A percentile compares a stretch with the other conserved stretches of the same genome.
Conservation (phyloP, 495 filamentous ascomycete genomes). For the Penicillium malachiteum region DNA sequence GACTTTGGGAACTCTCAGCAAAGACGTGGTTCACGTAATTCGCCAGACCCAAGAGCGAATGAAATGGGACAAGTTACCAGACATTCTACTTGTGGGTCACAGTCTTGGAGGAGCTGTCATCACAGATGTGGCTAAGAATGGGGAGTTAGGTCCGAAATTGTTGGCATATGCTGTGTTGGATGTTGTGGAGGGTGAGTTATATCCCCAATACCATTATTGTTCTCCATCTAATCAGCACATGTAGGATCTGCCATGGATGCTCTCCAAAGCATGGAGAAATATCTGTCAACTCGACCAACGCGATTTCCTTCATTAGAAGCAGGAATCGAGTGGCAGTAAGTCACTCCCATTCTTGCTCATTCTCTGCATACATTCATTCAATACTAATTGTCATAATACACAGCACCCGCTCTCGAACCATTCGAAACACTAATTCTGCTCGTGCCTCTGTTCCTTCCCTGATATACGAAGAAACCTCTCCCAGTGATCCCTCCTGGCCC, state of each 20-base stretch:
- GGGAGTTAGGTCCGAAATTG: conserved; percentile 62
- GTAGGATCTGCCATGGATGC: conserved; percentile 78
- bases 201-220: neutral
- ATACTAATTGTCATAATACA: neutral
- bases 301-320: conserved; percentile 71
- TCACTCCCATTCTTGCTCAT: neutral
- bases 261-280: conserved; percentile 90
- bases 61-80: conserved; percentile 70
- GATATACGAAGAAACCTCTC: conserved; percentile 48
- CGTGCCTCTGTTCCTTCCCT: conserved; percentile 84
- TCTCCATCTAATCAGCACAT: neutral
- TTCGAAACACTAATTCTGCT: conserved; percentile 79
- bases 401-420: conserved; percentile 77
- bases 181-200: conserved; percentile 74
- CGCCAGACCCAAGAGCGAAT: conserved; percentile 60
- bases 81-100: conserved; percentile 85
- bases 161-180: conserved; percentile 91
- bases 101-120: conserved; percentile 94
- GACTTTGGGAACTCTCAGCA: conserved; percentile 64
- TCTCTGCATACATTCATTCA: neutral
- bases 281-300: conserved; percentile 78
- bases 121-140: conserved; percentile 71
- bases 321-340: conserved; percentile 91
- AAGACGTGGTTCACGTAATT: conserved; percentile 71
- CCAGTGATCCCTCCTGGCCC: conserved; percentile 34